Base-by-base conservation (phyloP, 495 filamentous ascomycete genomes). In the Pyrenopolyporus hunteri region DNA sequence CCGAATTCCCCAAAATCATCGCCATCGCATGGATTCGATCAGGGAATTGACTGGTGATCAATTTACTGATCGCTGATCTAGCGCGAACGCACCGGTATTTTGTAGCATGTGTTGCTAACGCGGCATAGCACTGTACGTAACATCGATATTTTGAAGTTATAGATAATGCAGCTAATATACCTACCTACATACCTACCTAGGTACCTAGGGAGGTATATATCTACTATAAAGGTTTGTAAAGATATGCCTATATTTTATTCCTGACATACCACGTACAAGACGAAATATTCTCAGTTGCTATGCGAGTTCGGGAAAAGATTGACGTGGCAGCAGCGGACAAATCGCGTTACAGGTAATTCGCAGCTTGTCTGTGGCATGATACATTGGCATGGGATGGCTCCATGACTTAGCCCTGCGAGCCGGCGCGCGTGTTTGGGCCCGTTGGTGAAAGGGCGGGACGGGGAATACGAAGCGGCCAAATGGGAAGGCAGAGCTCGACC, bases 401-500 rank as follows among this genome's bases (percentile, higher is more conserved):
- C 50, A 54, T 50, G 44, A 45, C 48, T n/a, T 67, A 58, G 50
- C 25, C 49, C 55, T 65, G 55, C 40, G 43, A 57, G 32, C 36
- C 37, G 4, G 26, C 16, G 20, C 22, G 39, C 40, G 52, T 43
- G 50, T 65, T 23, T 42, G 11, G 25, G 9, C 22, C 6, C 9
- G 28, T 31, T 53, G 57, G 57, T 59, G 23, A 43, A 37, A 46
- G 32, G 45, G 46, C 51, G 46, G 56, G 63, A 31, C 46, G 17
- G n/a, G 26, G 36, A 66, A 67, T 67, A 67, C 64, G 64, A 67
- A 67, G 64, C 48, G 53, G 53, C 44, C 53, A 55, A 63, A 58
- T 66, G 46, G 63, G 53, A 55, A 37, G 16, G n/a, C 19, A 42
- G 32, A 33, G 42, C 26, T 57, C 53, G 40, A 53, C n/a, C 42